A percentile compares a stretch with the other conserved stretches of the same genome.
These are phyloP conservation scores for Tuber indicum DNA, from an alignment of 495 filamentous ascomycete genomes.

Conservation along the genomic window DNA sequence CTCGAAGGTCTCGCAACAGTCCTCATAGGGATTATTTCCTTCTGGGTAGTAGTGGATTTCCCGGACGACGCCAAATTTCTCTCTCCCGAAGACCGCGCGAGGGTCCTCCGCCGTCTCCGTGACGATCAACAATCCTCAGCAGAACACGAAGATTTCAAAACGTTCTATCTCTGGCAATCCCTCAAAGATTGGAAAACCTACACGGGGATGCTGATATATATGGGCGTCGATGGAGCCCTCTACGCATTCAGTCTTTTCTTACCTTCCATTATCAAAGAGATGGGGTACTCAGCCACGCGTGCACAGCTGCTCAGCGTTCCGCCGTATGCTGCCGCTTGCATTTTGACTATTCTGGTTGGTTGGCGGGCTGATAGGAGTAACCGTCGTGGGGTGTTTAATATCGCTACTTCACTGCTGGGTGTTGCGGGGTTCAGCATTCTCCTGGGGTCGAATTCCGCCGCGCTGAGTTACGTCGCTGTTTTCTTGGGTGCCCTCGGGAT, in stretches of 20 bases:
- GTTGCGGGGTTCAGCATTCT: constrained; percentile 77
- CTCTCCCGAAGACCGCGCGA: constrained; percentile 60
- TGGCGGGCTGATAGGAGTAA: constrained; percentile 72
- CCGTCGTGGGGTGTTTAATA: constrained; percentile 77
- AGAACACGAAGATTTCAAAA: constrained; percentile 72
- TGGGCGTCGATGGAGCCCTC: constrained; percentile 63
- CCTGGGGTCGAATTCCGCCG: constrained; percentile 53
- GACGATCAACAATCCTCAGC: constrained; percentile 71
- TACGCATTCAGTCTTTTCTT: constrained; percentile 91
- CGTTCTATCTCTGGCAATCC: constrained; percentile 65
- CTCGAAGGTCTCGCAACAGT: constrained; percentile 71
- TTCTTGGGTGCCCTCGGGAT: constrained; percentile 87
- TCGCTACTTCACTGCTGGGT: constrained; percentile 61
- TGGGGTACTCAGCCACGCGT: constrained; percentile 63
- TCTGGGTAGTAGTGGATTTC: constrained; percentile 87
- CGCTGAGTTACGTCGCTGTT: constrained; percentile 70
- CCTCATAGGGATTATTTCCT: constrained; percentile 64
- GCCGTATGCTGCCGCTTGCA: constrained; percentile 75
- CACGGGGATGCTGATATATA: constrained; percentile 67
- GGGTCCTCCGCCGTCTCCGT: constrained; percentile 67
- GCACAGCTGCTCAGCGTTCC: constrained; percentile 82
- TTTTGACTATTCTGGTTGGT: constrained; percentile 69
- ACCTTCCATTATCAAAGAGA: constrained; percentile 69
- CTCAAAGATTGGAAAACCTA: constrained; percentile 87
- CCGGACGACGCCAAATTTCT: constrained; percentile 77